A percentile compares a stretch with the other conserved stretches of the same genome.
Conservation (phyloP, 495 filamentous ascomycete genomes). For the Hypoxylon intermedium region DNA sequence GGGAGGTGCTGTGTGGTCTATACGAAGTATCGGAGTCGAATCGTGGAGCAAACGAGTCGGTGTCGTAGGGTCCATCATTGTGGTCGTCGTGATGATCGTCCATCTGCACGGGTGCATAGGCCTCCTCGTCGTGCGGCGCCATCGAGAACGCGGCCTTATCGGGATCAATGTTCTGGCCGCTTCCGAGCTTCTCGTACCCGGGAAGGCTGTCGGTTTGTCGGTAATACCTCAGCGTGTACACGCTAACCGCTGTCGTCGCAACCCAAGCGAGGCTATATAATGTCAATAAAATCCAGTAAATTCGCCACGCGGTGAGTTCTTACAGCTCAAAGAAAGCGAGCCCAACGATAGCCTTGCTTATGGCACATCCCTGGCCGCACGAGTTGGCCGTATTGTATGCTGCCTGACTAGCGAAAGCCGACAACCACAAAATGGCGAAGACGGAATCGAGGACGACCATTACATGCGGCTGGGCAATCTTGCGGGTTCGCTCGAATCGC, state of each 20-base stretch:
- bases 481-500: conserved; percentile 79
- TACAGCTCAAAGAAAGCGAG: conserved; percentile 85
- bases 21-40: conserved; percentile 45
- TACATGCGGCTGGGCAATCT: conserved; percentile 81
- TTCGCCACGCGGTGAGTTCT: conserved; percentile 28
- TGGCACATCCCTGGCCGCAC: conserved; percentile 64
- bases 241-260: conserved; percentile 73
- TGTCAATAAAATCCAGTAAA: conserved; percentile 9
- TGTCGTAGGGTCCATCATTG: conserved; percentile 38
- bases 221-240: conserved; percentile 81
- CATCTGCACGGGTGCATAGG: conserved; percentile 56
- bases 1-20: conserved; percentile 39
- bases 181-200: conserved; percentile 65
- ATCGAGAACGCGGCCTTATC: conserved; percentile 66
- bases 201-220: conserved; percentile 77
- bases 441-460: conserved; percentile 77
- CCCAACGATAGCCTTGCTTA: conserved; percentile 80
- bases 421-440: conserved; percentile 82
- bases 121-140: conserved; percentile 62
- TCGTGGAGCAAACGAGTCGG: conserved; percentile 45
- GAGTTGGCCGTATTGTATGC: conserved; percentile 63
- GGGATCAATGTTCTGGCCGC: conserved; percentile 61
- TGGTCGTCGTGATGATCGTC: conserved; percentile 51
- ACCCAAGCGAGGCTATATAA: conserved; percentile 72
- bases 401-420: conserved; percentile 78